Base-by-base conservation (phyloP, 1,139 yeast genomes). In the Kluyveromyces sp. region DNA sequence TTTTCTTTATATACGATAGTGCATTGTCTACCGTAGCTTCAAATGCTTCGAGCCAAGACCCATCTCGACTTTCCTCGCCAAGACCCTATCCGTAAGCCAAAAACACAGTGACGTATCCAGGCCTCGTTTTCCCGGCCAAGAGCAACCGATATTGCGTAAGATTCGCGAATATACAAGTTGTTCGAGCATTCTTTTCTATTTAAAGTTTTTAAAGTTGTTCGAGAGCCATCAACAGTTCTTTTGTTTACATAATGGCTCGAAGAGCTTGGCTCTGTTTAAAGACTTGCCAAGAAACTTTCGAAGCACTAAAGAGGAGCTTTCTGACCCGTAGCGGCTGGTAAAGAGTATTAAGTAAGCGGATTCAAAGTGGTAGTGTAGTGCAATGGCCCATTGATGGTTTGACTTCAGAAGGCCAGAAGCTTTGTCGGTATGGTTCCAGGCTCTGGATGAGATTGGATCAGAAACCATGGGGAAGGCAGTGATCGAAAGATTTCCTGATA, bases 121-220 rank as follows among this genome's bases (percentile, higher is more conserved):
- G 20, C 8, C 33, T 31, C 13, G 4, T 16, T 29, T 4, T 29
- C 13, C 4, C 12, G 12, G 11, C 30, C 35, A 16, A 13, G 12
- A 20, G 25, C 17, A 17, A 25, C 17, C 7, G 13, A 16, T 11
- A 13, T 17, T 22, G 19, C 16, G 16, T 13, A 29, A 9, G 34
- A n/a, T 31, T 6, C 32, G 38, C 12, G 17, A 13, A 33, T 11
- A n/a, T n/a, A n/a, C 20, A n/a, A 26, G 11, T 36, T 29, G 31
- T 20, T 39, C 31, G 36, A 32, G 26, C 25, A 32, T 39, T 22
- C 26, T 22, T 6, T 22, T 22, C 26, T 38, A 38, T 38, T 30
- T 38, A 38, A 29, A 17, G 22, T 30, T 28, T 35, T 30, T n/a
- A n/a, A 36, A 4, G 26, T 30, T 12, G 29, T 18, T 17, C 17